Conservation (phyloP, 2,329 filamentous ascomycete species). For the Trichophyton simii region DNA sequence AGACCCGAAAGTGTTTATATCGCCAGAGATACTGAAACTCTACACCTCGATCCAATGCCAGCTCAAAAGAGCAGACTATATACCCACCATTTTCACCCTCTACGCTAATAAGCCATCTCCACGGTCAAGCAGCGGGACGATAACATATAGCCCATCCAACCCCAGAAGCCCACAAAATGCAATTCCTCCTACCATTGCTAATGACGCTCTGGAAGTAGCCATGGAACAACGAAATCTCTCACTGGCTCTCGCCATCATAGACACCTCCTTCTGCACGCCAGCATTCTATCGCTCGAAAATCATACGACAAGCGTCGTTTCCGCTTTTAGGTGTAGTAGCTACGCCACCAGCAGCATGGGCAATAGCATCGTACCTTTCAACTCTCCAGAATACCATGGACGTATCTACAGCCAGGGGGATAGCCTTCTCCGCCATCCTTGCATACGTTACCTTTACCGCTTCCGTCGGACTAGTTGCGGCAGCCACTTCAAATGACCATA, state of each 20-base stretch:
- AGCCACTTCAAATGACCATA: slow-evolving; percentile 84
- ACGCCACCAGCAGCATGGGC: slow-evolving; percentile 43
- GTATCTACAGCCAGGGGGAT: slow-evolving; percentile 59
- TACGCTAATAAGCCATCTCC: slow-evolving; percentile 75
- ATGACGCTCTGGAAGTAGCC: slow-evolving; percentile 63
- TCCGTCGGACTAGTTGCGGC: slow-evolving; percentile 74
- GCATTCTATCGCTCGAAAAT: slow-evolving; percentile 34
- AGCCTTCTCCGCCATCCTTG: slow-evolving; percentile 66
- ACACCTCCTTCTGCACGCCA: slow-evolving; percentile 41
- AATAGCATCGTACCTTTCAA: slow-evolving; percentile 54
- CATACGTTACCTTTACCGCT: slow-evolving; percentile 69
- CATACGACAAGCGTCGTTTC: slow-evolving; percentile 30
- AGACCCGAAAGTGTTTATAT: slow-evolving; percentile 69
- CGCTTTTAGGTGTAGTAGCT: slow-evolving; percentile 28
- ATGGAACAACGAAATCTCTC: slow-evolving; percentile 67
- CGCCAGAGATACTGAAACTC: slow-evolving; percentile 53
- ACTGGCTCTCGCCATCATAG: slow-evolving; percentile 65
- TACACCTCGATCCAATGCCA: slow-evolving; percentile 68
- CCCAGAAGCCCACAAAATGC: slow-evolving; percentile 59
- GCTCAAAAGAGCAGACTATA: slow-evolving; percentile 58
- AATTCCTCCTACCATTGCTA: slow-evolving; percentile 57
- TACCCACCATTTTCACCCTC: slow-evolving; percentile 67
- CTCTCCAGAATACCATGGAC: slow-evolving; percentile 65
- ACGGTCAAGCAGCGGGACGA: slow-evolving; percentile 44
- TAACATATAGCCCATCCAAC: slow-evolving; percentile 50